A percentile compares a stretch with the other conserved stretches of the same genome.
Evolutionary conservation across 257 asterid genomes (phyloP).

Genomic region (Voacanga thouarsii): DNA sequence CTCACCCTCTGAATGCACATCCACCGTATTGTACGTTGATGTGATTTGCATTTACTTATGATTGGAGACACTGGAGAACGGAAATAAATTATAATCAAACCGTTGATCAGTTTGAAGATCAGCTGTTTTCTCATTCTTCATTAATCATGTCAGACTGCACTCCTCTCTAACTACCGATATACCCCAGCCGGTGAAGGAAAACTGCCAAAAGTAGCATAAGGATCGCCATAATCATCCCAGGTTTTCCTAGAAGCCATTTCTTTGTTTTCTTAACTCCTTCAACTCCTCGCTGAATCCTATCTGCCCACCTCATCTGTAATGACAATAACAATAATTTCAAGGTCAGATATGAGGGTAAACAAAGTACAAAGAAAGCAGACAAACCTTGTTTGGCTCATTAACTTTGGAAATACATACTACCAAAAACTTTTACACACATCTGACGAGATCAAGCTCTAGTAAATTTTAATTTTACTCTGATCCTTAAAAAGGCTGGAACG

Average conservation of each 20-base stretch:
- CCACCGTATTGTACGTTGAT: not conserved
- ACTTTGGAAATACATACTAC: not conserved
- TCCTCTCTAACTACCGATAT: constrained; percentile 48
- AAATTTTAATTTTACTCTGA: not conserved
- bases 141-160: not conserved
- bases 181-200: constrained; percentile 74
- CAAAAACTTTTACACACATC: not conserved
- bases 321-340: not conserved
- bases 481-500: not conserved
- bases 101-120: not conserved
- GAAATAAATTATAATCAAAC: not conserved
- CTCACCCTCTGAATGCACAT: not conserved
- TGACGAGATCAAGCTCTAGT: not conserved
- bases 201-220: constrained; percentile 74
- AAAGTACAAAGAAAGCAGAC: not conserved
- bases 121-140: not conserved
- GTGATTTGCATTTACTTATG: not conserved
- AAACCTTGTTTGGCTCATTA: not conserved
- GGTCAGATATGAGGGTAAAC: not conserved
- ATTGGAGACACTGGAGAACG: not conserved
- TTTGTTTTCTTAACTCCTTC: constrained; percentile 86
- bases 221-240: constrained; percentile 82
- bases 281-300: constrained; percentile 69
- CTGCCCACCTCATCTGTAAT: constrained; percentile 90
- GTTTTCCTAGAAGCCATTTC: constrained; percentile 77